These are phyloP conservation scores for Candida pseudoglaebosa DNA, from an alignment of 805 yeast species.

Conservation along the genomic window DNA sequence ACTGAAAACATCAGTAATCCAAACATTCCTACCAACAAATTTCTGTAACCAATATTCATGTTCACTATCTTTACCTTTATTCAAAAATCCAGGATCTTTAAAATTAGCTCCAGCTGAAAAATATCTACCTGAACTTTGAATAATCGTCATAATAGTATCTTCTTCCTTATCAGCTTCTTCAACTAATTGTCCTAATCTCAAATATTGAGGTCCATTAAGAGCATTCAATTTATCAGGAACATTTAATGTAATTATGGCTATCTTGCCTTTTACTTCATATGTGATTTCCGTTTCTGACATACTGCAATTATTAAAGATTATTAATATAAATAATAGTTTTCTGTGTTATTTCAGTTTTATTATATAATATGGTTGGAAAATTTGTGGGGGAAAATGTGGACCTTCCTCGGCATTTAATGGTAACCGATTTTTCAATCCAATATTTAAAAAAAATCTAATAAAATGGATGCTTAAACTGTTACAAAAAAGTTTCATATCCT, in stretches of 20 bases:
- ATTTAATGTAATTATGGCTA: slow-evolving; percentile 62
- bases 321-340: too few species aligned
- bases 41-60: slow-evolving; percentile 47
- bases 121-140: slow-evolving; percentile 68
- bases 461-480: too few species aligned
- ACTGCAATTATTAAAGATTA: too few species aligned
- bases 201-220: slow-evolving; percentile 59
- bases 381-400: neutral
- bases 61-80: slow-evolving; percentile 29
- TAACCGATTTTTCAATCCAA: too few species aligned
- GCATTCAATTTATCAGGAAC: slow-evolving; percentile 64
- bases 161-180: slow-evolving; percentile 62
- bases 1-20: slow-evolving; percentile 61
- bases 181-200: slow-evolving; percentile 53
- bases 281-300: slow-evolving; percentile 20
- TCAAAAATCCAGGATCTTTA: slow-evolving; percentile 13
- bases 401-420: neutral
- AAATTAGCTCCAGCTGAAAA: slow-evolving; percentile 87
- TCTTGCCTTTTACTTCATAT: slow-evolving; percentile 43
- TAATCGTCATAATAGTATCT: slow-evolving; percentile 57
- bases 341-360: too few species aligned
- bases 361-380: neutral
- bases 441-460: too few species aligned
- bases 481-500: too few species aligned
- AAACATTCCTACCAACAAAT: slow-evolving; percentile 69